Base-by-base conservation (phyloP, 1,139 yeast species). In the Yamadazyma triangularis region DNA sequence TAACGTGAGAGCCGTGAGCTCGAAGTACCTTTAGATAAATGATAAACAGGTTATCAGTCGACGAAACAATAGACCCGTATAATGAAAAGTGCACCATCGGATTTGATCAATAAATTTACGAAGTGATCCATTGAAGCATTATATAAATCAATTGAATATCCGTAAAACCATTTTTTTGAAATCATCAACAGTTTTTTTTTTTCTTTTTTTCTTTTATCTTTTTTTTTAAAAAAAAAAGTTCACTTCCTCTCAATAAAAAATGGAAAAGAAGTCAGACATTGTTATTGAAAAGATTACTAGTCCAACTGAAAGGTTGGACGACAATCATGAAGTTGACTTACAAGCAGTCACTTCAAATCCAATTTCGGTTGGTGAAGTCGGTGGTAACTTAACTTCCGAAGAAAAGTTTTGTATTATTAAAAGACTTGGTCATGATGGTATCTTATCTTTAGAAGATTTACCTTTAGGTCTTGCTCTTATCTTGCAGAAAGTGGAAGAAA, bases 151-250 rank as follows among this genome's bases (percentile, higher is more conserved):
- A 7, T 18, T 18, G 8, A 18, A 10, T 18, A 8, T 18, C 10
- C 21, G 10, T 8, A 10, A 8, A 8, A 8, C 21, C 8, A 18
- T 18, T 18, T 18, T 18, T 18, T 18, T 18, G 21, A 8, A 8
- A 8, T 18, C 10, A 7, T 18, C 7, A 8, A 8, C 10, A 10
- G 10, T 8, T 7, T 18, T 18, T 10, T 18, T 7, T 18, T 8
- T 18, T 10, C 21, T 9, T 60, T 89, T 0, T 56, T 89, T 35
- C 97, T 89, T 48, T 88, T 89, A 2, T 97, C 97, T 0, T 59
- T 89, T 24, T 60, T 89, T 21, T 89, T 83, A 53, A 97, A 89
- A 51, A 71, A 86, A 24, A 73, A 76, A 2, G 63, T 88, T 42
- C 79, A 84, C 49, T n/a, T n/a, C n/a, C n/a, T n/a, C n/a, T n/a